Evolutionary conservation across 441 rosid species (phyloP).

Genomic region (Gossypium gossypioides): DNA sequence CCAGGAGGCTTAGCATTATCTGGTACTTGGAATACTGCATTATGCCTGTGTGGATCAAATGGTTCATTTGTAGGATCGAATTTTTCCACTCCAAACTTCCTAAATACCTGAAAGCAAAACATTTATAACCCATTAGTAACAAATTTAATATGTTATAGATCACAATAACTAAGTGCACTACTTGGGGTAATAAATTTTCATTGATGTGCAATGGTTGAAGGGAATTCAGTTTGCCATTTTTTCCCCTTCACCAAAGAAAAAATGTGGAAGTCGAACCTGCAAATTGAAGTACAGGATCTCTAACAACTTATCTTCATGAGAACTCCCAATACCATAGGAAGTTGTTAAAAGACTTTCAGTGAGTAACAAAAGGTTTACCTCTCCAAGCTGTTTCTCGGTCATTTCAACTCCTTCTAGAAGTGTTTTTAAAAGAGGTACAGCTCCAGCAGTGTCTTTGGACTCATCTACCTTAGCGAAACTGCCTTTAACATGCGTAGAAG

Average conservation of each 20-base stretch:
- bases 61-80: constrained; percentile 72
- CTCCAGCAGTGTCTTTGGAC: constrained; percentile 52
- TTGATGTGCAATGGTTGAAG: neutral
- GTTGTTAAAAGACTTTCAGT: neutral
- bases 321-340: neutral
- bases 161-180: neutral
- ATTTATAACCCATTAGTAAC: neutral
- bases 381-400: constrained; percentile 86
- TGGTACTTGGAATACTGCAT: constrained; percentile 69
- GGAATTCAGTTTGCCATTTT: neutral
- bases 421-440: constrained; percentile 55
- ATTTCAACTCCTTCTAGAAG: constrained; percentile 92
- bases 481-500: constrained; percentile 72
- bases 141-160: neutral
- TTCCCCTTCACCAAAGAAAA: neutral
- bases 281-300: neutral
- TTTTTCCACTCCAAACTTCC: constrained; percentile 63
- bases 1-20: constrained; percentile 84
- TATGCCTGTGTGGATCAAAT: constrained; percentile 84
- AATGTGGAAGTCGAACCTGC: neutral
- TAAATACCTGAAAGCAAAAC: constrained; percentile 48
- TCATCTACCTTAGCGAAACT: constrained; percentile 62
- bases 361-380: constrained; percentile 29
- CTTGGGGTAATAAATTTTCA: neutral
- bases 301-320: neutral